phyloP scores from a whole-genome alignment of 208 protist species.

The Phytomonas francai region DNA sequence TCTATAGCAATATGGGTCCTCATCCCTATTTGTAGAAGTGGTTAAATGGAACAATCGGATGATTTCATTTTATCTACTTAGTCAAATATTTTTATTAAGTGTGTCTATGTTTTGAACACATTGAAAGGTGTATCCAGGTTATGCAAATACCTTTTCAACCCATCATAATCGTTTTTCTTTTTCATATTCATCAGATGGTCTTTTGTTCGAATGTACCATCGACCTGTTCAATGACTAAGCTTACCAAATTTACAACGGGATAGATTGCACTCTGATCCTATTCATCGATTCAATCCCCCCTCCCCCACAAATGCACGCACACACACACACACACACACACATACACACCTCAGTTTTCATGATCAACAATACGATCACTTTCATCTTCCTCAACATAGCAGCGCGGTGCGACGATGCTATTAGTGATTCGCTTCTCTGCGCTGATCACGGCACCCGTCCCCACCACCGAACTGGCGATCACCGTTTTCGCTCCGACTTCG shows the following conservation, averaged over 20 bases:
- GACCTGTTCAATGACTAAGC: not conserved
- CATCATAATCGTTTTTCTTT: not conserved
- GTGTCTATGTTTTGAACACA: not conserved
- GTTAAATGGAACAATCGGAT: not conserved
- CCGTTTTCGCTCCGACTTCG: slow-evolving; percentile 48
- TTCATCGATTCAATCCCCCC: too few relatives aligned
- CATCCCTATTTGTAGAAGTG: not conserved
- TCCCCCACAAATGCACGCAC: not conserved
- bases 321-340: not conserved
- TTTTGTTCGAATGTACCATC: not conserved
- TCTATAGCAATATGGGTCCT: not conserved
- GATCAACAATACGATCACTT: slow-evolving; percentile 33
- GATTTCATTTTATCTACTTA: not conserved
- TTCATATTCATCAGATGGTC: not conserved
- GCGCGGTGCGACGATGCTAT: slow-evolving; percentile 48
- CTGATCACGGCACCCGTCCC: slow-evolving; percentile 51
- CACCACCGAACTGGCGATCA: slow-evolving; percentile 45
- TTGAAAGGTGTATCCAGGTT: not conserved
- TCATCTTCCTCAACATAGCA: slow-evolving; percentile 50
- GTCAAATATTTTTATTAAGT: not conserved
- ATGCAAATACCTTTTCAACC: not conserved
- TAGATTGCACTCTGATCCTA: not conserved
- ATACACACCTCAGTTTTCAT: not conserved
- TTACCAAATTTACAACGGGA: not conserved
- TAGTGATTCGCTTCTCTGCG: slow-evolving; percentile 21